phyloP scores from a whole-genome alignment of 78 protist genomes.

The Dictyostelium capitatum region DNA sequence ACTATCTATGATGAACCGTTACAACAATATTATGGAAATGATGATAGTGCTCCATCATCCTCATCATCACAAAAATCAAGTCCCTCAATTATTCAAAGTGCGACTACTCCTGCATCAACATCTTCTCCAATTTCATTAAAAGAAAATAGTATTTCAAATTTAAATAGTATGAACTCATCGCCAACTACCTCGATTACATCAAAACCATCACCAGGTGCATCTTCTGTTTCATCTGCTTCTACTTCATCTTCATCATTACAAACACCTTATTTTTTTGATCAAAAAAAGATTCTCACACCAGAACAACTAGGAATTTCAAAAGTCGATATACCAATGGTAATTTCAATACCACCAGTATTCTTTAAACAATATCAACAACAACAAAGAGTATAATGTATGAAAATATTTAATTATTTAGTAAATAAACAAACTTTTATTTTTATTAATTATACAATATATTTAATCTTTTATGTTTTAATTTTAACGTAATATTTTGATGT shows the following conservation, averaged over 20 bases:
- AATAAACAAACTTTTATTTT: neutral
- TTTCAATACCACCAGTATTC: slow-evolving; percentile 10
- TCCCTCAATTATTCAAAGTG: neutral
- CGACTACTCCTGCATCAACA: neutral
- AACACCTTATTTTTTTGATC: slow-evolving; percentile 1
- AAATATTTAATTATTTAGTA: neutral
- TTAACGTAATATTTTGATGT: too few species aligned
- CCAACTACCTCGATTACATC: neutral
- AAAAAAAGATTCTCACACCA: slow-evolving; percentile 22
- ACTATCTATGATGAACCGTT: neutral
- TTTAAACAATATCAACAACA: slow-evolving; percentile 2
- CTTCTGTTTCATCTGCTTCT: neutral
- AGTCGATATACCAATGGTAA: slow-evolving; percentile 8
- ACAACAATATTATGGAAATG: neutral
- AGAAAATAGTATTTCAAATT: neutral
- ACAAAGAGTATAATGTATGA: neutral
- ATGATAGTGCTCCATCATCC: neutral
- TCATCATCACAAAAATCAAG: neutral
- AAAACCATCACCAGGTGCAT: neutral
- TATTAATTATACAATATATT: too few species aligned
- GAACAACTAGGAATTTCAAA: slow-evolving; percentile 13
- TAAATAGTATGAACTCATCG: neutral
- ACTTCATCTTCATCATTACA: neutral
- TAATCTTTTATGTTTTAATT: too few species aligned
- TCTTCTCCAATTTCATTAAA: neutral